A percentile compares a stretch with the other conserved stretches of the same genome.
phyloP scores from a whole-genome alignment of 108 stramenopile genomes.

The Fistulifera pelliculosa region DNA sequence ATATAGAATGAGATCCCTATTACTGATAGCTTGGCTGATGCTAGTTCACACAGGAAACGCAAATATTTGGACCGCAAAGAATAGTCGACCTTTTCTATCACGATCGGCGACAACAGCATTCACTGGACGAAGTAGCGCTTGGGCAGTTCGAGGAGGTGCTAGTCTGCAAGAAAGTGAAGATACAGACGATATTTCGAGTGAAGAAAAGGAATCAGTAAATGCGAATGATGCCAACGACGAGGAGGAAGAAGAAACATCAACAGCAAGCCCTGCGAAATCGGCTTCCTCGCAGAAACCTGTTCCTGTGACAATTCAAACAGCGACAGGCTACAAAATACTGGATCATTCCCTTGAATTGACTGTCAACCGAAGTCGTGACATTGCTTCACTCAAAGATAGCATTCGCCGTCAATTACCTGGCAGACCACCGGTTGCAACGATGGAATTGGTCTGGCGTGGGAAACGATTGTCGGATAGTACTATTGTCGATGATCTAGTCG shows the following conservation, averaged over 20 bases:
- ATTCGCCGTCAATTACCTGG: slow-evolving; percentile 48
- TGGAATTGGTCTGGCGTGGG: slow-evolving; percentile 37
- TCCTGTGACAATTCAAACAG: slow-evolving; percentile 42
- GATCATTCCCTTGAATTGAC: slow-evolving; percentile 62
- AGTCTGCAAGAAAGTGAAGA: slow-evolving; percentile 1
- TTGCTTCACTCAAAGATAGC: slow-evolving; percentile 44
- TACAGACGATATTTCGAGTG: slow-evolving; percentile 16
- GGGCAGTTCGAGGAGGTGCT: not conserved
- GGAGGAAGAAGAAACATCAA: slow-evolving; percentile 15
- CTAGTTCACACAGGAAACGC: no score
- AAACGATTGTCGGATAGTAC: slow-evolving; percentile 46
- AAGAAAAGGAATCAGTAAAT: slow-evolving; percentile 9
- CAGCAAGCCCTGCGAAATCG: not conserved
- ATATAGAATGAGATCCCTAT: no score
- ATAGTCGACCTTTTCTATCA: no score
- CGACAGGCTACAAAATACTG: slow-evolving; percentile 31
- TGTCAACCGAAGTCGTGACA: slow-evolving; percentile 38
- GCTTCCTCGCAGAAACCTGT: slow-evolving; percentile 31
- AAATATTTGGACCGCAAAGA: no score
- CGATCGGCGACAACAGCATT: no score
- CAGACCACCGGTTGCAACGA: slow-evolving; percentile 36
- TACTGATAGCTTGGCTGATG: no score
- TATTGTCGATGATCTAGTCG: slow-evolving; percentile 54
- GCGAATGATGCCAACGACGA: slow-evolving; percentile 11
- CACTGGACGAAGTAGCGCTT: no score